Base-by-base conservation (phyloP, 176 grass and related monocot species). In the Tuctoria greenei region DNA sequence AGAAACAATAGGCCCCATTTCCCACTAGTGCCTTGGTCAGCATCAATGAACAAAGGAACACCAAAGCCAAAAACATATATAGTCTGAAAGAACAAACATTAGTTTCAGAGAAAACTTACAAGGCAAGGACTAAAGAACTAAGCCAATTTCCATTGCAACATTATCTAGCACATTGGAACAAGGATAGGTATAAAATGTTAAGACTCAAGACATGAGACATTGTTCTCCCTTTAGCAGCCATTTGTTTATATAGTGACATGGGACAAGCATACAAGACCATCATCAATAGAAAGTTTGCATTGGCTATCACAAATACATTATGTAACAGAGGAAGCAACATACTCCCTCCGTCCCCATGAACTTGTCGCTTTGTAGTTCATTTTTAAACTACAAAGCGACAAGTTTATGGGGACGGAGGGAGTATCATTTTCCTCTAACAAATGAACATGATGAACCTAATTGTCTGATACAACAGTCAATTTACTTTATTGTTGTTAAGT, bases 41-140 rank as follows among this genome's bases (percentile, higher is more conserved):
- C 80, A 86, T 99, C 87, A 25, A 86, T 67, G 61, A 95, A 99
- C 70, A 99, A 74, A 40, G 89, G 70, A 79, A 99, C 84, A 68
- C 83, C 89, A 74, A 95, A 99, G 40, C 89, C 92, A 82, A 92
- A 95, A 43, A 92, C 87, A 88, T 99, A 99, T 81, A 95, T 86
- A 16, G 86, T 88, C 96, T 99, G 92, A 69, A 85, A 64, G 43
- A 82, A 65, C 45, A 49, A 60, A 77, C 27, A 26, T 39, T n/a
- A 66, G 58, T 46, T 64, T 71, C 69, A 84, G 63, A 84, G 17
- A 0, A 14, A 81, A 47, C 73, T 57, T 17, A 46, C n/a, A 49
- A 34, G 3, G 2, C 36, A 23, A 34, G 8, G 52, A 56, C 39
- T 25, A 40, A 68, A 59, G 28, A 36, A 74, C 40, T 12, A 8